Evolutionary conservation across 768 basidiomycete genomes (phyloP), one percentile per base, ranked within the genome.

Genomic region (Serpula lacrymans): DNA sequence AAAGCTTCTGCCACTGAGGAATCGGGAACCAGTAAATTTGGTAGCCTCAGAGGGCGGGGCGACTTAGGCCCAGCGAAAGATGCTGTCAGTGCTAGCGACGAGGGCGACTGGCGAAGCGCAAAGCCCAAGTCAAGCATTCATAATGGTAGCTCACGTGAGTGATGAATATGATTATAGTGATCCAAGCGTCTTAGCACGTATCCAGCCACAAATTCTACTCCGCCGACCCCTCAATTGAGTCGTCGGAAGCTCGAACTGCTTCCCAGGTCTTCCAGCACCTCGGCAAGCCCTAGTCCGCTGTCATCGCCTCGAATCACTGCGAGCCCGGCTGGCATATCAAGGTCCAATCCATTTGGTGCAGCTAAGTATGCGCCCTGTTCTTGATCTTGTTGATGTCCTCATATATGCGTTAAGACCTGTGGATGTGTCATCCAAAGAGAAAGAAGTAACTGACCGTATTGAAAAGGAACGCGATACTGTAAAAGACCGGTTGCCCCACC

Each of bases 201-300:
- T 24, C 27, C 51, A 89, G 84, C 88, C 24, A 77, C 60, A 39
- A 77, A 60, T 50, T 88, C 88, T 30, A 84, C 84, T 22, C 84
- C 90, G 21, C 80, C 91, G 4, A 88, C 89, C 9, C 90, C 90
- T 26, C 86, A 88, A 53, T 63, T 88, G 49, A 69, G 70, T 43
- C 83, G 92, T 34, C 78, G 78, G 40, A 92, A 89, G 59, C 74
- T 97, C 9, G 88, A 93, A 50, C 78, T 96, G 26, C 68, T 94
- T 2, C 93, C 94, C 18, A 82, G 91, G 24, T 77, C 87, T 22
- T 78, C 75, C 10, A 73, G 68, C 33, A 72, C 67, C 3, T 91
- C 90, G 13, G 71, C 78, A 8, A 72, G 74, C 10, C 76, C 87
- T 21, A 84, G 88, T 13, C 85, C 90, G 3, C 68, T 91, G 31